A percentile compares a stretch with the other conserved stretches of the same genome.
Evolutionary conservation across 2,329 filamentous ascomycete species (phyloP).

Genomic region (Nemania sp.): DNA sequence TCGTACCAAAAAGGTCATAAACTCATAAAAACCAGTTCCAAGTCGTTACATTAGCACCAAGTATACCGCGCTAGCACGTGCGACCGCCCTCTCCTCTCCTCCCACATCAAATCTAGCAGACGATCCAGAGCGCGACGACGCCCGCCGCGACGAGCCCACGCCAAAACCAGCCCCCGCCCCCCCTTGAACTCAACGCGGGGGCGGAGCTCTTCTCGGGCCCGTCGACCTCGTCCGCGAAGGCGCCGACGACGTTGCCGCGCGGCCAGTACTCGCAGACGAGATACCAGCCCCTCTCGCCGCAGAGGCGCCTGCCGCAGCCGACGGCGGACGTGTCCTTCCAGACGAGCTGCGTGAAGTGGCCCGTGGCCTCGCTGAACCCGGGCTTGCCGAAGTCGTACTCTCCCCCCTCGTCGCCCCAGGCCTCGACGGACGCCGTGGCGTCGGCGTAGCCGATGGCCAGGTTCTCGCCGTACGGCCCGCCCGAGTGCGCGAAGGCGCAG

Average conservation of each 20-base stretch:
- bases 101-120: no score
- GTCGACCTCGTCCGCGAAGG: conserved; percentile 53
- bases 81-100: background rate
- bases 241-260: conserved; percentile 63
- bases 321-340: conserved; percentile 67
- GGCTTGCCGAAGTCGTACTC: conserved; percentile 63
- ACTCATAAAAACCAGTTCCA: background rate
- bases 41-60: background rate
- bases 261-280: conserved; percentile 74
- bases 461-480: conserved; percentile 74
- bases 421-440: conserved; percentile 61
- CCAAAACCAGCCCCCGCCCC: conserved; percentile 4
- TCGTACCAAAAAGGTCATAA: conserved; percentile 5
- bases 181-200: no score
- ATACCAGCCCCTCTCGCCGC: conserved; percentile 56
- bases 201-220: conserved; percentile 19
- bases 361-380: conserved; percentile 63
- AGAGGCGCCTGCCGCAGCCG: conserved; percentile 56
- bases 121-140: conserved; percentile 2
- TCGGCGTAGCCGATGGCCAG: conserved; percentile 70
- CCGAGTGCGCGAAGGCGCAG: conserved; percentile 51
- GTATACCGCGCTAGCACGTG: background rate
- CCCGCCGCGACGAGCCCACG: background rate
- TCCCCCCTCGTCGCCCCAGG: conserved; percentile 66
- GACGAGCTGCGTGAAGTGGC: conserved; percentile 75